These are phyloP conservation scores for Barnettozyma botsteinii DNA, from an alignment of 805 yeast genomes.

Conservation along the genomic window DNA sequence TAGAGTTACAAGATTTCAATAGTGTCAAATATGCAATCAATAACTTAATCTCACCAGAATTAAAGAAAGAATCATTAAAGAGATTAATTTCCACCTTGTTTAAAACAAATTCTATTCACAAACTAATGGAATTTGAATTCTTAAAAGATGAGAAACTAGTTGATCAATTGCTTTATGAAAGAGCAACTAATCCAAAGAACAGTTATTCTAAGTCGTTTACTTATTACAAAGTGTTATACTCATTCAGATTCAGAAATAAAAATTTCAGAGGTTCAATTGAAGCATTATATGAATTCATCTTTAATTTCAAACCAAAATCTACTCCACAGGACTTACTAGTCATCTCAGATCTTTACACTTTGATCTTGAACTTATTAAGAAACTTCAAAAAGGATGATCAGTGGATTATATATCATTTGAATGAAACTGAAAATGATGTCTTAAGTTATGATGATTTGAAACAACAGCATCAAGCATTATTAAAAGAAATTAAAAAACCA, in stretches of 20 bases:
- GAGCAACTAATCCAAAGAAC: conserved; percentile 21
- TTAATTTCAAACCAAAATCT: conserved; percentile 13
- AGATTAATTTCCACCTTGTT: conserved; percentile 35
- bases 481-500: conserved; percentile 5
- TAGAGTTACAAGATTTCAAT: conserved; percentile 27
- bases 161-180: conserved; percentile 34
- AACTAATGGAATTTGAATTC: conserved; percentile 38
- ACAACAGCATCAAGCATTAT: neutral
- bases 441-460: conserved; percentile 12
- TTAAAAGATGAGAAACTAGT: conserved; percentile 37
- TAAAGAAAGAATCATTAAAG: conserved; percentile 23
- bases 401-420: conserved; percentile 32
- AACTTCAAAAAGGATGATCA: conserved; percentile 34
- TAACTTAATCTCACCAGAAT: conserved; percentile 15
- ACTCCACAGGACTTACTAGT: conserved; percentile 11
- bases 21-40: conserved; percentile 31
- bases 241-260: conserved; percentile 45
- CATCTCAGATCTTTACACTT: conserved; percentile 32
- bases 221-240: conserved; percentile 44
- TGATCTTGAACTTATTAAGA: conserved; percentile 34
- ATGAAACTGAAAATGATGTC: conserved; percentile 19
- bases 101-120: conserved; percentile 33
- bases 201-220: conserved; percentile 32
- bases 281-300: conserved; percentile 37
- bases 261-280: conserved; percentile 46